Evolutionary conservation across 2,329 filamentous ascomycete genomes (phyloP).

Genomic region (Fusarium falciforme): DNA sequence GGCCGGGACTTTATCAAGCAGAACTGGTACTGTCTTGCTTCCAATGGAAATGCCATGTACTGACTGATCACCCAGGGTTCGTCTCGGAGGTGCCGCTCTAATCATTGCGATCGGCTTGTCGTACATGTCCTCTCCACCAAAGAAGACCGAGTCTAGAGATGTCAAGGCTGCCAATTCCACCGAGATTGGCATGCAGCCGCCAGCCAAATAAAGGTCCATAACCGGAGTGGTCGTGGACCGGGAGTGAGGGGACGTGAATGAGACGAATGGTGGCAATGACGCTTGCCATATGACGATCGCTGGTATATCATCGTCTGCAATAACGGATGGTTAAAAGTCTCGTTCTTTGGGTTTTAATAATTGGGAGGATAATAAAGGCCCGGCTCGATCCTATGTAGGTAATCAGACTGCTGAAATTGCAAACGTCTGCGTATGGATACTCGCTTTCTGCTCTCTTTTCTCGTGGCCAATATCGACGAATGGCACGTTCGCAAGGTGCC

Average conservation of each 20-base stretch:
- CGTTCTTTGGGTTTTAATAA: neutral
- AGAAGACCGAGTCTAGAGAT: neutral
- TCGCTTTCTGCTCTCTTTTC: neutral
- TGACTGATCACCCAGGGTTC: neutral
- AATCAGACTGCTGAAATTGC: neutral
- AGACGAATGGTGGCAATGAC: neutral
- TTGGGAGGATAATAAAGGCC: neutral
- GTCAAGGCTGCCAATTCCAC: slow-evolving; percentile 5
- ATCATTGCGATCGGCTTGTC: neutral
- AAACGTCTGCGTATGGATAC: neutral
- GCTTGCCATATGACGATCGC: neutral
- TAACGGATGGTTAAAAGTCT: neutral
- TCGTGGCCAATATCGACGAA: neutral
- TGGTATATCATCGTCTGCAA: neutral
- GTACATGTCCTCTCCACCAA: slow-evolving; percentile 4
- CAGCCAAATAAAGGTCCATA: neutral
- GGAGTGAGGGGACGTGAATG: neutral
- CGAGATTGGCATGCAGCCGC: slow-evolving; percentile 7
- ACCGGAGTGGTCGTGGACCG: neutral
- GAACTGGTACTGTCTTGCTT: neutral
- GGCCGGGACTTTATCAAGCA: neutral
- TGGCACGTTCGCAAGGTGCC: too few species aligned
- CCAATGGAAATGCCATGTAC: neutral
- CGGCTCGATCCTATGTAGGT: neutral
- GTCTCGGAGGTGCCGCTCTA: neutral